Evolutionary conservation across 2,329 filamentous ascomycete species (phyloP).

Genomic region (Colletotrichum viniferum): DNA sequence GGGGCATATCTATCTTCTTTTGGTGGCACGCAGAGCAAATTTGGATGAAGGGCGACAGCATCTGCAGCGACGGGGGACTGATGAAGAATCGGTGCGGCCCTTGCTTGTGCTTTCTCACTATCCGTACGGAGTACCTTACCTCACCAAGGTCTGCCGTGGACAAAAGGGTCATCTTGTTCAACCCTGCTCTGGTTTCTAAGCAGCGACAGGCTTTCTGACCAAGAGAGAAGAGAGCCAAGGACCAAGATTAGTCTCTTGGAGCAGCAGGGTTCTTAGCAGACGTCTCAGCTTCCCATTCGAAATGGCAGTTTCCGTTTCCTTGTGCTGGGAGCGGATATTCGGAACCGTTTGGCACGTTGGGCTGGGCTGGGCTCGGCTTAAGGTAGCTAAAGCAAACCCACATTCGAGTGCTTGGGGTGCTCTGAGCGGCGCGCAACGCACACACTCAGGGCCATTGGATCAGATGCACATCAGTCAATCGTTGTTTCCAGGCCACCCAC

Average conservation of each 20-base stretch:
- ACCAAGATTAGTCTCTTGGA: too few relatives aligned
- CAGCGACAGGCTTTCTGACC: not conserved
- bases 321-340: conserved; percentile 11
- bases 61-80: not conserved
- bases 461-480: not conserved
- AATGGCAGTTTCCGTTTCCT: not conserved
- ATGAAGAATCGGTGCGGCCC: not conserved
- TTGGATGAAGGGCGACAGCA: not conserved
- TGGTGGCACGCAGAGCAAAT: not conserved
- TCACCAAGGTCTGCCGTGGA: not conserved
- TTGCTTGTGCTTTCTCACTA: not conserved
- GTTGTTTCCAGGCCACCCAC: not conserved
- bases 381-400: not conserved
- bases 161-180: not conserved
- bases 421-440: not conserved
- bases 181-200: not conserved
- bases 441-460: not conserved
- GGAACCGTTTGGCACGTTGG: conserved; percentile 5
- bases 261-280: not conserved
- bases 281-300: not conserved
- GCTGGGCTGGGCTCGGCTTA: conserved; percentile 6
- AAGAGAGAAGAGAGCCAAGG: not conserved
- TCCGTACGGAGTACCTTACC: too few relatives aligned
- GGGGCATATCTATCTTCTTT: not conserved
- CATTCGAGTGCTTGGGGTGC: not conserved